Conservation (phyloP, 345 rosid genomes). For the Populus davidiana region DNA sequence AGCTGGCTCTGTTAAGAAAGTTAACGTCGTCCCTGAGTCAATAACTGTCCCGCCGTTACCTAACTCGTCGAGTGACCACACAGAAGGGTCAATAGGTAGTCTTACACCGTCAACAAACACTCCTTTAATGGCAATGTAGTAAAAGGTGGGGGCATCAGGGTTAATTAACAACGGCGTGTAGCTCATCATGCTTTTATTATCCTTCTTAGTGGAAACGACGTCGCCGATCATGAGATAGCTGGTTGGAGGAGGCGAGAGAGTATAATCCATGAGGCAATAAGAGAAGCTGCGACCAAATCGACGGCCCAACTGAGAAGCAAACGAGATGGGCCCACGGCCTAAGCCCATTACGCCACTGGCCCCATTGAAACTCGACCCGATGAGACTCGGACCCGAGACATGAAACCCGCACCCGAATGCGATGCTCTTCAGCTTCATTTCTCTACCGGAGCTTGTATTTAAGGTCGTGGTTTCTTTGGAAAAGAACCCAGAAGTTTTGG, state of each 20-base stretch:
- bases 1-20: slow-evolving; percentile 51
- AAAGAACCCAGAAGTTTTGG: slow-evolving; percentile 63
- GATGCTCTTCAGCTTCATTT: slow-evolving; percentile 35
- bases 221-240: slow-evolving; percentile 70
- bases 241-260: slow-evolving; percentile 74
- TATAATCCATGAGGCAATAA: slow-evolving; percentile 79
- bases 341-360: slow-evolving; percentile 92
- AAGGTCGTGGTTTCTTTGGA: slow-evolving; percentile 56
- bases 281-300: slow-evolving; percentile 74
- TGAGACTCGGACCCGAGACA: slow-evolving; percentile 59
- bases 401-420: slow-evolving; percentile 82
- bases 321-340: slow-evolving; percentile 76
- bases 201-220: slow-evolving; percentile 8
- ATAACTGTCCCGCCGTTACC: slow-evolving; percentile 89
- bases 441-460: slow-evolving; percentile 48
- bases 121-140: slow-evolving; percentile 52
- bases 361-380: slow-evolving; percentile 67
- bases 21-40: slow-evolving; percentile 78
- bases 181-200: slow-evolving; percentile 9
- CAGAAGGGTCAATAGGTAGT: slow-evolving; percentile 55
- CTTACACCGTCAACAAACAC: slow-evolving; percentile 45
- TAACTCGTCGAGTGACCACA: slow-evolving; percentile 62
- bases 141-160: slow-evolving; percentile 66
- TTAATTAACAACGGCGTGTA: slow-evolving; percentile 66
- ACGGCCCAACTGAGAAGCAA: slow-evolving; percentile 75